Evolutionary conservation across 1,284 basidiomycete genomes (phyloP), one percentile per base, ranked within the genome.

Genomic region (Ceratobasidium sp.): DNA sequence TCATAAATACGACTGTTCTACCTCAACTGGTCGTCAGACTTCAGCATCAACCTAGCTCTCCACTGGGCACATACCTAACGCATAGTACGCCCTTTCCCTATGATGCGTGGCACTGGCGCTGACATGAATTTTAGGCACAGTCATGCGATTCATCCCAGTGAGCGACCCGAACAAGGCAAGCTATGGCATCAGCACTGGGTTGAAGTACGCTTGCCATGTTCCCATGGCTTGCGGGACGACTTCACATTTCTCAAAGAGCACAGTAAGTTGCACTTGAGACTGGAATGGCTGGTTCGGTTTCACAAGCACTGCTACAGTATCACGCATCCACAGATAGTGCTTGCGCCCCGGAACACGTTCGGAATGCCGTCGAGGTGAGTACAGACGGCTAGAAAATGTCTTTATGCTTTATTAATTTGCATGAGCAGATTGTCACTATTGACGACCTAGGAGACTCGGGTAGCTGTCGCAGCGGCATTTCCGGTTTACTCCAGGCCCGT

Each of bases 121-220:
- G 9, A 64, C 34, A 9, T 22, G 29, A 0, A 13, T 37, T 44
- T n/a, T 32, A 56, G 19, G 11, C 43, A 52, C 1, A 67, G 11
- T 6, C 54, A 70, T 70, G 68, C 34, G 37, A 11, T 32, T 70
- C 11, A n/a, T 56, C 22, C 68, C 57, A 32, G 37, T 22, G 34
- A 29, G 19, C 22, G 25, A 49, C 32, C 37, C 57, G 19, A 52
- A 52, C 46, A 73, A 73, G 46, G 70, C 59, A 29, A 32, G n/a
- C n/a, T 46, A 49, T n/a, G 57, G 70, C 22, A 52, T 73, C 25
- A 51, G 32, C 17, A 73, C 40, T 5, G 70, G 57, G 43, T 44
- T 73, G 59, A 73, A 73, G 59, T 46, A 29, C 11, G 70, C 70
- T 13, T 46, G 49, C 25, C 70, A 73, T 22, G 59, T 73, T 32